Evolutionary conservation across 495 filamentous ascomycete species (phyloP).

Genomic region (Pseudotulostoma volvatum): DNA sequence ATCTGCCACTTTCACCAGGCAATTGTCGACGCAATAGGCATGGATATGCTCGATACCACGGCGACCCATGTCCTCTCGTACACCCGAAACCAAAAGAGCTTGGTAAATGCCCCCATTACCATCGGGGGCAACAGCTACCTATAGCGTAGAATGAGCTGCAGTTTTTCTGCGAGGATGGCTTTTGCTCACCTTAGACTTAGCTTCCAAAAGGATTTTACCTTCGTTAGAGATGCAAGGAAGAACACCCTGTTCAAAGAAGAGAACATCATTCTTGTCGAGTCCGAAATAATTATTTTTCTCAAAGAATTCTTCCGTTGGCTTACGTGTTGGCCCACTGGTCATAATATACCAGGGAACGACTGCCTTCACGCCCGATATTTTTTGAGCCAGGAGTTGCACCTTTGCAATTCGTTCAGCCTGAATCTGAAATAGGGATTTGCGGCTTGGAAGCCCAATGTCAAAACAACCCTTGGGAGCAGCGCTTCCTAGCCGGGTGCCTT

Average conservation of each 20-base stretch:
- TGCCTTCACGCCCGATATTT: slow-evolving; percentile 49
- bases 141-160: slow-evolving; percentile 1
- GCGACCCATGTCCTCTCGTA: slow-evolving; percentile 73
- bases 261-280: slow-evolving; percentile 64
- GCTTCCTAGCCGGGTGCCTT: slow-evolving; percentile 88
- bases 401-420: slow-evolving; percentile 86
- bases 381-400: slow-evolving; percentile 67
- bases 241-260: slow-evolving; percentile 93
- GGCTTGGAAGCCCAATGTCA: slow-evolving; percentile 80
- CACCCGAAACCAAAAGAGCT: slow-evolving; percentile 65
- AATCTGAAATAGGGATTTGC: slow-evolving; percentile 92
- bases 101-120: slow-evolving; percentile 97
- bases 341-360: slow-evolving; percentile 97
- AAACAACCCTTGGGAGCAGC: slow-evolving; percentile 93
- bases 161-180: background rate
- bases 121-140: slow-evolving; percentile 92
- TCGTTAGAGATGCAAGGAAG: slow-evolving; percentile 95
- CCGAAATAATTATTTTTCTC: slow-evolving; percentile 81
- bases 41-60: slow-evolving; percentile 93
- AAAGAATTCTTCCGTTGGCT: slow-evolving; percentile 87
- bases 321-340: slow-evolving; percentile 93
- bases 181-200: slow-evolving; percentile 55
- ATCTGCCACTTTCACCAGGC: slow-evolving; percentile 93
- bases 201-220: slow-evolving; percentile 89
- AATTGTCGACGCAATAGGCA: slow-evolving; percentile 97